A percentile compares a stretch with the other conserved stretches of the same genome.
These are phyloP conservation scores for Metschnikowia noctiluminum DNA, from an alignment of 805 yeast genomes.

Conservation along the genomic window DNA sequence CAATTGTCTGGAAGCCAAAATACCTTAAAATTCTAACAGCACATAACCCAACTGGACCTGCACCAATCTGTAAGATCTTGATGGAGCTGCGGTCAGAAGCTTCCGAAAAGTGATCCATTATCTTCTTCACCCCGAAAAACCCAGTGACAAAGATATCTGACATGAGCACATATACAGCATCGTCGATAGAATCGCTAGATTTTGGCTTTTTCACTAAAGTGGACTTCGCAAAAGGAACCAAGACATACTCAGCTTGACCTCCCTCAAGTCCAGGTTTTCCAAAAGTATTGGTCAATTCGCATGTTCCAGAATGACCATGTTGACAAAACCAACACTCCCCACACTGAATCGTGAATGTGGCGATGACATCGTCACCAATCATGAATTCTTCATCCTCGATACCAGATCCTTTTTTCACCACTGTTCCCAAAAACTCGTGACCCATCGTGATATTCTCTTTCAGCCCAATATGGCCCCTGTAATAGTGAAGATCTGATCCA, in stretches of 20 bases:
- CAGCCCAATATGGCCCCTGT: conserved; percentile 48
- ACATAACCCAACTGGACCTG: conserved; percentile 61
- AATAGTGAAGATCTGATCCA: conserved; percentile 54
- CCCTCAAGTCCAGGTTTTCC: conserved; percentile 58
- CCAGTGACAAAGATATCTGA: conserved; percentile 67
- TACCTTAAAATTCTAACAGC: conserved; percentile 44
- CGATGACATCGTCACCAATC: conserved; percentile 44
- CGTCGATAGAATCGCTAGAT: conserved; percentile 20
- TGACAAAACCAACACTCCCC: conserved; percentile 58
- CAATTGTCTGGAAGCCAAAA: conserved; percentile 42
- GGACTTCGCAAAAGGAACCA: conserved; percentile 55
- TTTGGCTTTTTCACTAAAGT: conserved; percentile 46
- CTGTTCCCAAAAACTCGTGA: conserved; percentile 48
- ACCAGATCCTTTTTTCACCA: conserved; percentile 37
- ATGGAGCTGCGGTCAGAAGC: conserved; percentile 22
- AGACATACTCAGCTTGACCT: conserved; percentile 59
- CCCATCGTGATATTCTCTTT: conserved; percentile 42
- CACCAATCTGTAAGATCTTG: conserved; percentile 51
- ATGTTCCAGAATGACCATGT: conserved; percentile 52
- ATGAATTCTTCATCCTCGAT: conserved; percentile 28
- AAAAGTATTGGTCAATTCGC: conserved; percentile 53
- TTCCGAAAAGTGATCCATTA: conserved; percentile 27
- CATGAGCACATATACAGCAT: conserved; percentile 50
- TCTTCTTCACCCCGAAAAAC: conserved; percentile 53
- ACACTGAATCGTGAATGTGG: conserved; percentile 53